phyloP scores from a whole-genome alignment of 805 yeast species.

The Saccharomycopsis sp. region DNA sequence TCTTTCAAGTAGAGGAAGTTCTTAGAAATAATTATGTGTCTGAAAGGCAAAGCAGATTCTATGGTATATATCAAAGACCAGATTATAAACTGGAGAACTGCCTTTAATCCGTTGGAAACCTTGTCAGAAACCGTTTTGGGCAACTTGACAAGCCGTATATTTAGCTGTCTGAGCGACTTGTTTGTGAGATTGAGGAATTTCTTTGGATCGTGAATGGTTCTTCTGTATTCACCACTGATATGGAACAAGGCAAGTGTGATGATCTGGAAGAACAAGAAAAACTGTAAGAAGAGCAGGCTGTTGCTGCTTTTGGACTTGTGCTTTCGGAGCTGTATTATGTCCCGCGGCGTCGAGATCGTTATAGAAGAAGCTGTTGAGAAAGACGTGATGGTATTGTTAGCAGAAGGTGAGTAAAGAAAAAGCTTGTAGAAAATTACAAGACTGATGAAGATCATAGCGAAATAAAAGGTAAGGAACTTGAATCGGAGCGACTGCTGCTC shows the following conservation, averaged over 20 bases:
- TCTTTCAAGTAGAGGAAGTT: constrained; percentile 13
- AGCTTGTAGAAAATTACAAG: constrained; percentile 36
- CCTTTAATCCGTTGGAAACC: constrained; percentile 6
- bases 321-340: not conserved
- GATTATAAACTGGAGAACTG: not conserved
- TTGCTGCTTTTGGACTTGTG: not conserved
- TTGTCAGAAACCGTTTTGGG: constrained; percentile 14
- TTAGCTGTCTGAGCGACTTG: constrained; percentile 80
- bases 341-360: not conserved
- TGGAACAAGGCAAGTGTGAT: constrained; percentile 74
- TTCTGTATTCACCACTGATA: constrained; percentile 81
- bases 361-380: constrained; percentile 22
- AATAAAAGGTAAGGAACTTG: constrained; percentile 35
- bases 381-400: constrained; percentile 2
- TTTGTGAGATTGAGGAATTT: constrained; percentile 76
- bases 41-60: constrained; percentile 11
- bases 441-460: constrained; percentile 35
- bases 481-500: constrained; percentile 59
- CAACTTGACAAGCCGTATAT: constrained; percentile 68
- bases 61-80: constrained; percentile 3
- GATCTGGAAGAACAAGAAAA: constrained; percentile 51
- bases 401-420: constrained; percentile 7
- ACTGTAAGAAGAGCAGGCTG: constrained; percentile 33
- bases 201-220: constrained; percentile 79
- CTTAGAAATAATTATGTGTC: constrained; percentile 3